Percentiles rank a stretch among this genome's conserved stretches.
These are phyloP conservation scores for Neurospora sp. DNA, from an alignment of 495 filamentous ascomycete species.

Conservation along the genomic window DNA sequence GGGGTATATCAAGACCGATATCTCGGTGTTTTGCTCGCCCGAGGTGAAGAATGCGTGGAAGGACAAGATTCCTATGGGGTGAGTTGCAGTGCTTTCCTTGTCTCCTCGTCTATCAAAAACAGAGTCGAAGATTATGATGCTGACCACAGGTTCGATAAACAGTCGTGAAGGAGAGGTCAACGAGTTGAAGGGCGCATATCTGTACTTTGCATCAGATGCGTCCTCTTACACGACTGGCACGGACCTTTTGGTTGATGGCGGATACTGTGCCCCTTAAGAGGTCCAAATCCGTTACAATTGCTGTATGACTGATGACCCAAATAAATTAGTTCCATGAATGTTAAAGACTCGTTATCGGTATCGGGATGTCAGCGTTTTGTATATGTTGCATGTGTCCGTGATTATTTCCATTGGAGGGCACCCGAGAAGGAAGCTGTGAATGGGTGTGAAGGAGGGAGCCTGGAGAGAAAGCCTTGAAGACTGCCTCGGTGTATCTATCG, in stretches of 20 bases:
- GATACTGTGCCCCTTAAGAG: slow-evolving; percentile 34
- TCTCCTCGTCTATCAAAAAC: neutral
- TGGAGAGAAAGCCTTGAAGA: neutral
- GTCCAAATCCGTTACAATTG: neutral
- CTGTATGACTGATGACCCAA: neutral
- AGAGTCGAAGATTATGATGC: neutral
- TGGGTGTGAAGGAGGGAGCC: neutral
- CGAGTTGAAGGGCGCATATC: slow-evolving; percentile 80
- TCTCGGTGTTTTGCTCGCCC: slow-evolving; percentile 60
- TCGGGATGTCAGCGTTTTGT: no score
- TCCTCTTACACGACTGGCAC: slow-evolving; percentile 74
- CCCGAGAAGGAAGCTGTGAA: neutral
- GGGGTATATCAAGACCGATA: slow-evolving; percentile 80
- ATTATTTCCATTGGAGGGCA: neutral
- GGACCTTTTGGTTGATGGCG: slow-evolving; percentile 70
- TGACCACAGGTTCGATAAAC: neutral
- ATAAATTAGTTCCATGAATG: neutral
- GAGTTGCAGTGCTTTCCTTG: slow-evolving; percentile 10
- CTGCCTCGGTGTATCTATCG: neutral
- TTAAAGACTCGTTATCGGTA: neutral
- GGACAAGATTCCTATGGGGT: slow-evolving; percentile 78
- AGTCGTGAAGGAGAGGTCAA: slow-evolving; percentile 59
- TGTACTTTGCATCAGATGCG: slow-evolving; percentile 82
- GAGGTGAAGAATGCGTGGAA: slow-evolving; percentile 67
- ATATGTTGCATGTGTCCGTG: neutral